Evolutionary conservation across 768 basidiomycete species (phyloP), one percentile per base, ranked within the genome.

Genomic region (Calocera cornea): DNA sequence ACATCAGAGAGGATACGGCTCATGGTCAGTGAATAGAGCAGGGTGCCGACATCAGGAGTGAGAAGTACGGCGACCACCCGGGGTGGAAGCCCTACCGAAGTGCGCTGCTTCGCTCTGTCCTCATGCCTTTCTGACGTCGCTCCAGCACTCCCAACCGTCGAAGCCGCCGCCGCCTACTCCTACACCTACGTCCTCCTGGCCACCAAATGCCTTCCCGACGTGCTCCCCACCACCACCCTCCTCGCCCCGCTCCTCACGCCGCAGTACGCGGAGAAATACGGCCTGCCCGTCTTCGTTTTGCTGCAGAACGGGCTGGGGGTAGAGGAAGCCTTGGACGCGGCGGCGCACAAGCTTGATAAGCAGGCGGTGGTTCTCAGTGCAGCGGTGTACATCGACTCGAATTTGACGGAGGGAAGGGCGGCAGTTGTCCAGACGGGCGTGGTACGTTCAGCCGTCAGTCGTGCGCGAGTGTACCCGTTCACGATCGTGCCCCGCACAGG

Each of bases 181-280:
- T 78, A 77, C 70, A 70, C 69, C 34, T 72, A 72, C 67, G 73
- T 74, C 33, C 65, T 78, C 64, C 70, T 75, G 64, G 71, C 73
- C 12, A 77, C 76, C 34, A 77, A 78, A 68, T 72, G 72, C 33
- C 69, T 77, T 1, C 77, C 76, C 10, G 77, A 78, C 67, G 68
- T 76, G 24, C 44, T 72, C 2, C 75, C 76, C 0, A 75, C 73
- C 24, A 68, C 75, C 5, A 67, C 68, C 16, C 67, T 77, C 19
- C 70, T 78, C 63, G 72, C 71, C 17, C 65, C 72, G 34, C 60
- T 75, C 76, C 54, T 78, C 72, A 69, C 70, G 49, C 47, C 24
- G 7, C 14, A 68, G 71, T 36, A 71, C 74, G 31, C 75, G 73
- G 68, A 73, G 72, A 16, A 47, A 71, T 66, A 36, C 24, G 38